A percentile compares a stretch with the other conserved stretches of the same genome.
Evolutionary conservation across 768 basidiomycete species (phyloP).

Genomic region (Russula compacta): DNA sequence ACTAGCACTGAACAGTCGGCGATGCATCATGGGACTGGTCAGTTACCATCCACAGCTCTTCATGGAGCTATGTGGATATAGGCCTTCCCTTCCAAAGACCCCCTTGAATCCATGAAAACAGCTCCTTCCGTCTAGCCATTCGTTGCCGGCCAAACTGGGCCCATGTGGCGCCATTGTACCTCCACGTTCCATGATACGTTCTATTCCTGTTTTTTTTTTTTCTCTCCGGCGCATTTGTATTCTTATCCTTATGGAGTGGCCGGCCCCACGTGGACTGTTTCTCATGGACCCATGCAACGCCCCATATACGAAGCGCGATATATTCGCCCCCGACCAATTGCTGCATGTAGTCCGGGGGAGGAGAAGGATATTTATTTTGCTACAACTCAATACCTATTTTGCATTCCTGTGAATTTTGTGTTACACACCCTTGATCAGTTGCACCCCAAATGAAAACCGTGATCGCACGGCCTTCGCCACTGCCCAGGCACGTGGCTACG

Average conservation of each 20-base stretch:
- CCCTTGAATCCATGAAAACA: background rate
- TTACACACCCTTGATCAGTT: background rate
- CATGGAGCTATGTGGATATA: slow-evolving; percentile 3
- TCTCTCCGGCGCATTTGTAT: background rate
- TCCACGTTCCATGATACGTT: background rate
- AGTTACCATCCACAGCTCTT: slow-evolving; percentile 2
- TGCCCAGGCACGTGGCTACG: background rate
- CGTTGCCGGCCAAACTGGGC: background rate
- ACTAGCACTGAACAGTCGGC: background rate
- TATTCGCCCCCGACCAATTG: background rate
- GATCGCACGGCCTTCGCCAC: background rate
- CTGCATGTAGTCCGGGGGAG: background rate
- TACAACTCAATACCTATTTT: background rate
- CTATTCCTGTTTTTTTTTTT: background rate
- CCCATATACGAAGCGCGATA: background rate
- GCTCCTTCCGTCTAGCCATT: background rate
- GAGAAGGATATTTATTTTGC: background rate
- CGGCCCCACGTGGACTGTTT: background rate
- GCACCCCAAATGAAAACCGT: background rate
- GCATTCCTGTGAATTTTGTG: background rate
- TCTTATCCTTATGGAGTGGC: background rate
- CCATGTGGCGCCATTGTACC: background rate
- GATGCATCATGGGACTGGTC: background rate
- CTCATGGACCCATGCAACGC: background rate
- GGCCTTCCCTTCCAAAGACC: background rate